Base-by-base conservation (phyloP, 805 yeast genomes). In the Saccharomycopsis capsularis region DNA sequence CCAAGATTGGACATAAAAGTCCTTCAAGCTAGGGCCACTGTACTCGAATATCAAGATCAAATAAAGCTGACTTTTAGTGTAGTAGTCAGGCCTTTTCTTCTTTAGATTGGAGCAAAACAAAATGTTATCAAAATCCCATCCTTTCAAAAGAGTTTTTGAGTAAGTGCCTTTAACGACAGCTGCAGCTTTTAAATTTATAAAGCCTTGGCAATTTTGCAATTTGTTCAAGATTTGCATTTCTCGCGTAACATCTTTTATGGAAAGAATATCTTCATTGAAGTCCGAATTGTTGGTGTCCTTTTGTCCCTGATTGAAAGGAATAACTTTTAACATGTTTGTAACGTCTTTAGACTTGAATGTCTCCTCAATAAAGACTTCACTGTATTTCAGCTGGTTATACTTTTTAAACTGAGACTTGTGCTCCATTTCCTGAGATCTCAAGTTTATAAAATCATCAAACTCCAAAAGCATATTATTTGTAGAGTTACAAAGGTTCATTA, bases 251-350 rank as follows among this genome's bases (percentile, higher is more conserved):
- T 74, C 72, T 18, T 62, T 59, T 5, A 71, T 58, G 2, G 68
- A 60, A 16, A 72, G 63, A 56, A 56, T 30, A 61, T 7, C 16
- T 18, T 27, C 19, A 16, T 16, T 6, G 18, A 6, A 9, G 7
- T 34, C 19, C 5, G 19, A 6, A n/a, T 9, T 18, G 13, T 27
- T 27, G 11, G 32, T n/a, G 18, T 34, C 38, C 3, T 16, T 42
- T 16, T 63, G 68, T 42, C 67, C 63, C 19, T 63, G 69, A 44
- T 68, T 64, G 63, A 78, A 76, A 7, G 83, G 81, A 46, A 76
- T 68, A 16, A 78, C 59, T 53, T 78, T 77, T 63, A 71, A 67
- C 30, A 75, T 71, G 41, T 62, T 62, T 13, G 16, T 32, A 19
- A 47, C 41, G 6, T 38, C 29, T 18, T 37, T 25, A 4, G 51